Conservation (phyloP, 768 basidiomycete genomes). For the Boletus vinaceobasis region DNA sequence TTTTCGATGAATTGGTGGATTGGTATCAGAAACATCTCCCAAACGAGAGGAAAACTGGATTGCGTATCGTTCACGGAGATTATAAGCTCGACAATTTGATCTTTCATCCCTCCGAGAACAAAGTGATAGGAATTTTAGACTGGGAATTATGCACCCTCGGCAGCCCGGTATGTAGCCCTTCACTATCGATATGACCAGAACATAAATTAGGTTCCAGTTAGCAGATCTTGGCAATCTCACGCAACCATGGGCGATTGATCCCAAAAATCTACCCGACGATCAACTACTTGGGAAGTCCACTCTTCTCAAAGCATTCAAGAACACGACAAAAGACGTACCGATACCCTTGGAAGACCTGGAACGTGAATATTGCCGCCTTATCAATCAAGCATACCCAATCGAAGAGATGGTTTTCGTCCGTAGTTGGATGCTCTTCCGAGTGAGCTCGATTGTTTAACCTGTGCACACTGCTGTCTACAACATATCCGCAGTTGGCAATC, state of each 20-base stretch:
- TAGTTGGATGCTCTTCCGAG: conserved; percentile 85
- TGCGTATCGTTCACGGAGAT: conserved; percentile 94
- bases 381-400: conserved; percentile 69
- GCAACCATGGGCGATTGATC: conserved; percentile 71
- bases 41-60: conserved; percentile 68
- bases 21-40: conserved; percentile 80
- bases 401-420: conserved; percentile 73
- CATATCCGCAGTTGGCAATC: conserved; percentile 54
- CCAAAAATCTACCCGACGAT: conserved; percentile 34
- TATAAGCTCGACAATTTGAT: conserved; percentile 98
- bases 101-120: conserved; percentile 89
- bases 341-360: conserved; percentile 71
- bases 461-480: neutral
- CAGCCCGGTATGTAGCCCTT: conserved; percentile 63
- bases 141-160: conserved; percentile 98
- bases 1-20: conserved; percentile 61
- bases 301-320: conserved; percentile 62
- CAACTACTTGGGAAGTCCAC: conserved; percentile 11
- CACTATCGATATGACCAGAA: neutral
- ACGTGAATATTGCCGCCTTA: conserved; percentile 72
- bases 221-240: conserved; percentile 91
- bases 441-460: conserved; percentile 29
- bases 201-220: conserved; percentile 41
- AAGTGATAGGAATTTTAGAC: conserved; percentile 92
- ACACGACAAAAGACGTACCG: conserved; percentile 51